A percentile compares a stretch with the other conserved stretches of the same genome.
Evolutionary conservation across 208 protist genomes (phyloP).

Genomic region (Acanthamoeba healyi): DNA sequence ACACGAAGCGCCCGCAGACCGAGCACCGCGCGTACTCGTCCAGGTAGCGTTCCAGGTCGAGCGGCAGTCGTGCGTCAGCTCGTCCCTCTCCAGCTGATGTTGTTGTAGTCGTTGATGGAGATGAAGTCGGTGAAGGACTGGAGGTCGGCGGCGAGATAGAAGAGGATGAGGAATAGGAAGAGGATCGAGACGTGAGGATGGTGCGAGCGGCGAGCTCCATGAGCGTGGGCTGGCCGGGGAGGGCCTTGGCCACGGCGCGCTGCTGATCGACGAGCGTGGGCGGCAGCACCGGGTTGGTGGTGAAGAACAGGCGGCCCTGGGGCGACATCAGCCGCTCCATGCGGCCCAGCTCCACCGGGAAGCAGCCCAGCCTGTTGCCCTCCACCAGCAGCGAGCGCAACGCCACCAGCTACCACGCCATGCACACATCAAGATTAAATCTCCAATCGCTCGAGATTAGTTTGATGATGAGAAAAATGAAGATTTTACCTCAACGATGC

Average conservation of each 20-base stretch:
- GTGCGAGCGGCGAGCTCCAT: not conserved
- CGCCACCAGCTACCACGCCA: not conserved
- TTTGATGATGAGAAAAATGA: too few species aligned
- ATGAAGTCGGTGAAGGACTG: not conserved
- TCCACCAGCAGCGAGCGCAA: slow-evolving; percentile 24
- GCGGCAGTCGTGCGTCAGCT: not conserved
- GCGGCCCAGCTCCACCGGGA: not conserved
- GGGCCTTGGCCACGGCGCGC: not conserved
- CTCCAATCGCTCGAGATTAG: too few species aligned
- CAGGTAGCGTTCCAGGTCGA: not conserved
- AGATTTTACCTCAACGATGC: not conserved
- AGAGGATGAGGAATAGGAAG: not conserved
- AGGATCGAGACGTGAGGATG: not conserved
- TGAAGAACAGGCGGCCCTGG: not conserved
- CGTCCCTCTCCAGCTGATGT: not conserved
- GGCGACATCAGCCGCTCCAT: slow-evolving; percentile 23
- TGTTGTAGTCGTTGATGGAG: not conserved
- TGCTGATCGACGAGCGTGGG: slow-evolving; percentile 15
- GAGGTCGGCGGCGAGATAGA: too few species aligned
- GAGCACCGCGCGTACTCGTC: slow-evolving; percentile 18
- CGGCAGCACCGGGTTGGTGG: slow-evolving; percentile 19
- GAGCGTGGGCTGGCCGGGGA: not conserved
- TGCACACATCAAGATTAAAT: not conserved
- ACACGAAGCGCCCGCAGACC: not conserved
- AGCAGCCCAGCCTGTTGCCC: not conserved